Base-by-base conservation (phyloP, 1,284 basidiomycete species). In the Ceratobasidium sp. region DNA sequence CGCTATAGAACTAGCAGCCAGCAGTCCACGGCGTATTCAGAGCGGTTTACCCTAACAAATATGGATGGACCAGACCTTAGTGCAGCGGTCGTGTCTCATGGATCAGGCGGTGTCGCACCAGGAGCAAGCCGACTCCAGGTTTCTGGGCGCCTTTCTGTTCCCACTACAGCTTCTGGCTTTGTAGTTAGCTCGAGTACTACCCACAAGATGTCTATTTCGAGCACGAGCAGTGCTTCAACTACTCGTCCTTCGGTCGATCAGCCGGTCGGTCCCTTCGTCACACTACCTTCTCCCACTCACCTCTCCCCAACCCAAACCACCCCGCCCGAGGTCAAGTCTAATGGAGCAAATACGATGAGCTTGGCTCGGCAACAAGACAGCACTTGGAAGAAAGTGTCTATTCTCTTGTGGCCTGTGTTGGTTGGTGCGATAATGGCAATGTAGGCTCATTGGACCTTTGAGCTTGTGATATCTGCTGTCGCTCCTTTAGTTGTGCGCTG, bases 341-440 rank as follows among this genome's bases (percentile, higher is more conserved):
- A 55, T 30, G 46, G 52, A 34, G 53, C 52, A 16, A 52, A 52
- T 21, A 39, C 64, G 26, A 52, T 67, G 32, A 67, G 64, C 52
- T 45, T 67, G 50, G 28, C 52, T 5, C 50, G 64, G 28, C 48
- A 67, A 36, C 36, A 23, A 10, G 64, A 55, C n/a, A 55, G 50
- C 32, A 36, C 52, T 16, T 67, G 48, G 64, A 36, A 55, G 41
- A 53, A 67, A 36, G 21, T 41, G 30, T 67, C 50, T 6, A 4
- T 67, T 10, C 23, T 55, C 26, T 32, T 67, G 32, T 53, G 64
- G 64, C 64, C 64, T 6, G 50, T 67, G n/a, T 3, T 67, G 39
- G 52, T 67, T 67, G 64, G 64, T 26, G 64, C 64, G 1, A n/a
- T 55, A 21, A 67, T 67, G 64, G 64, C 64, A 8, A 67, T 67